Evolutionary conservation across 208 protist genomes (phyloP), one percentile per base, ranked within the genome.

Genomic region (Leishmania martiniquensis): DNA sequence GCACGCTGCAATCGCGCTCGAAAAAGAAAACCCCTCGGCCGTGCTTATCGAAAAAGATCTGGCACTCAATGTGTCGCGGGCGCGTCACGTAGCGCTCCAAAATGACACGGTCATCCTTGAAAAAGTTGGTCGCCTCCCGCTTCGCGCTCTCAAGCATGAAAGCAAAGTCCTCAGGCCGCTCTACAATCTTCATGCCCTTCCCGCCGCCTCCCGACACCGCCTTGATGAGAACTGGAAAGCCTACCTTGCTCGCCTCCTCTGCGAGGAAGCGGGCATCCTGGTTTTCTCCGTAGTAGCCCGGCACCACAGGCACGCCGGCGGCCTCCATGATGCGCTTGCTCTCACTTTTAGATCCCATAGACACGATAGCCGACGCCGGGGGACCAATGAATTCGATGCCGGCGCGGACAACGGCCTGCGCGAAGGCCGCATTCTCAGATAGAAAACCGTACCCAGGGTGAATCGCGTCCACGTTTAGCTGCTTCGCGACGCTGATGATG

Each of bases 381-480:
- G 99, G 98, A 17, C 99, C 98, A n/a, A 99, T 96, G 81, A 99
- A 99, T 39, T 92, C 82, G 73, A 99, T 82, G 60, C 90, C 88
- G 20, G 85, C 72, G 13, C 86, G 78, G 69, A 88, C 85, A 52
- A 97, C 89, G 12, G 81, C 71, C 20, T 92, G 78, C 0, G 93
- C 93, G 84, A 99, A 99, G 39, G 72, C 82, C 25, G 91, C 88
- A 81, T 99, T 99, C 84, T 99, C 98, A 0, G 97, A 99, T 2
- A 99, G 91, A 86, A 99, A 99, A 44, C 99, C 98, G 77, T 99
- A 99, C 45, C 99, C 99, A 15, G 98, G 98, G 81, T 99, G 98
- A 71, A 99, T 93, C 4, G 97, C 98, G 68, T 98, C 87, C 72
- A 92, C 96, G 22, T 91, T 86, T 6, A 90, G 89, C 60, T 79